Conservation (phyloP, 2,329 filamentous ascomycete species). For the Hypoxylon sp. region DNA sequence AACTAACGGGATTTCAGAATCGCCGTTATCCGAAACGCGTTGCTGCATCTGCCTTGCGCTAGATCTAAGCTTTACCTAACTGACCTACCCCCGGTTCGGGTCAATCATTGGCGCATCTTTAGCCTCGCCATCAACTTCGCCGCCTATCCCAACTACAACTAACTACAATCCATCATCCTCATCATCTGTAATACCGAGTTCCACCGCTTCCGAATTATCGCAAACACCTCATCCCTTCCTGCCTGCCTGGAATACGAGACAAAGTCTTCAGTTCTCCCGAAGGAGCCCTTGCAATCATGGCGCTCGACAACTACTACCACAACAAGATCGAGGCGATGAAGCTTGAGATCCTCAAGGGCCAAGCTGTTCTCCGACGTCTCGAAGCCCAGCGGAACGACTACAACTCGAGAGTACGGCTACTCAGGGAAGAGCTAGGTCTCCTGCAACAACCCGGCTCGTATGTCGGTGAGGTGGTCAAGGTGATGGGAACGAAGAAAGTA, state of each 20-base stretch:
- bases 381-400: conserved; percentile 99
- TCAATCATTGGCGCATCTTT: conserved; percentile 40
- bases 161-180: conserved; percentile 28
- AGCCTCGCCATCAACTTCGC: conserved; percentile 36
- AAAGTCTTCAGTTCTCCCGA: conserved; percentile 35
- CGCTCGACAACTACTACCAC: conserved; percentile 98
- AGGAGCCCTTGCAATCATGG: conserved; percentile 76
- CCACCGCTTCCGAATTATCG: conserved; percentile 9
- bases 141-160: conserved; percentile 26
- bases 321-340: conserved; percentile 99
- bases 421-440: conserved; percentile 94
- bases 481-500: conserved; percentile 99
- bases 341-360: conserved; percentile 99
- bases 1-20: conserved; percentile 46
- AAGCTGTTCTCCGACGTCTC: conserved; percentile 92
- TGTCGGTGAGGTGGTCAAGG: conserved; percentile 99
- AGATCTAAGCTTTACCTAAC: conserved; percentile 29
- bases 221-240: background rate
- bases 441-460: conserved; percentile 98
- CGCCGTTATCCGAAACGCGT: conserved; percentile 49
- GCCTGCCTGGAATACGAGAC: conserved; percentile 26
- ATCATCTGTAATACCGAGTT: conserved; percentile 16
- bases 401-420: conserved; percentile 95
- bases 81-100: conserved; percentile 27
- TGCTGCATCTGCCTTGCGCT: conserved; percentile 48